Conservation (phyloP, 2,329 filamentous ascomycete species). For the Fusarium pseudoanthophilum region DNA sequence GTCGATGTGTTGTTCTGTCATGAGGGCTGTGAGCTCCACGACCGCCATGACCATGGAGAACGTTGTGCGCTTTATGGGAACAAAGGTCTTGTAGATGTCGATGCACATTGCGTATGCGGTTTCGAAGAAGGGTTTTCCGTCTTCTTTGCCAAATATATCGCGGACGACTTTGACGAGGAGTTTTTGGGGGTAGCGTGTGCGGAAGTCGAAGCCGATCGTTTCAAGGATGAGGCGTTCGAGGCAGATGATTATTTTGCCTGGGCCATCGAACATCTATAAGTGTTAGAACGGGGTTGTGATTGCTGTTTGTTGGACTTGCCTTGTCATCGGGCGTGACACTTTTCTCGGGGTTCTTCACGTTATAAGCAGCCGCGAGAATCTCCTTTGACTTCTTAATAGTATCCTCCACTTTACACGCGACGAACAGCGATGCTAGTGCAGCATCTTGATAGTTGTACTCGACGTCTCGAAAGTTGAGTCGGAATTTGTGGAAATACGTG, state of each 20-base stretch:
- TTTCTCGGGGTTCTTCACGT: conserved; percentile 77
- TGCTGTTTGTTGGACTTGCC: conserved; percentile 57
- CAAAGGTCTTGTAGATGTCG: conserved; percentile 93
- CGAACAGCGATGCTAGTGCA: conserved; percentile 86
- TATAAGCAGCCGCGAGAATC: conserved; percentile 90
- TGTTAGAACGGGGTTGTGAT: not conserved
- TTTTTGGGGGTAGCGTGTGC: conserved; percentile 87
- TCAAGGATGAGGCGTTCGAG: conserved; percentile 94
- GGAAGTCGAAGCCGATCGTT: conserved; percentile 92
- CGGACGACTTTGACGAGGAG: conserved; percentile 82
- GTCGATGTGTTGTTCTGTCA: conserved; percentile 63
- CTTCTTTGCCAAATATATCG: conserved; percentile 57
- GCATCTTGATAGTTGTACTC: conserved; percentile 91
- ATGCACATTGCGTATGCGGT: conserved; percentile 84
- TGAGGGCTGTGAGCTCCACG: conserved; percentile 80
- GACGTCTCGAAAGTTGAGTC: conserved; percentile 82
- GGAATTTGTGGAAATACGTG: conserved; percentile 93
- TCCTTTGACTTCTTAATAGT: conserved; percentile 97
- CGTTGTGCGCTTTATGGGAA: conserved; percentile 88
- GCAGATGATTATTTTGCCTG: conserved; percentile 84
- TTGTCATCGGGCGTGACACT: conserved; percentile 83
- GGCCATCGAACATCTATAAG: conserved; percentile 78
- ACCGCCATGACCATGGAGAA: conserved; percentile 86
- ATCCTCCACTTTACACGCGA: conserved; percentile 97
- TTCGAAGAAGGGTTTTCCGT: conserved; percentile 66